Evolutionary conservation across 352 stramenopile species (phyloP).

Genomic region (Phytophthora rubi): DNA sequence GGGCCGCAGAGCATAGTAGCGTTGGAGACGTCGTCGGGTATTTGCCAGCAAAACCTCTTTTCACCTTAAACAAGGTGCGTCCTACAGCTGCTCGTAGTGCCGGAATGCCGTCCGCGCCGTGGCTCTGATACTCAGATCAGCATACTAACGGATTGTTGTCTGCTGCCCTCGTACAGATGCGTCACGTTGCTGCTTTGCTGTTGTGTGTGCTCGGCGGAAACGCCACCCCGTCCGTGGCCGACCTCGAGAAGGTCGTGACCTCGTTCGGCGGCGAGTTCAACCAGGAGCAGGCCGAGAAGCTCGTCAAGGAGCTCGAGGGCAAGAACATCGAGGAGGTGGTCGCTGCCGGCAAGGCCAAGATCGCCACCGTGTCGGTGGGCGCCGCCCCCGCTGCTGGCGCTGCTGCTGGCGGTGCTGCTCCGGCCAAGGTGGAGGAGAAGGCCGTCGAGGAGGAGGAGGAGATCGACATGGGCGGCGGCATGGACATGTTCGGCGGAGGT

Average conservation of each 20-base stretch:
- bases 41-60: conserved; percentile 64
- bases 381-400: conserved; percentile 48
- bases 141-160: background rate
- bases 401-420: conserved; percentile 45
- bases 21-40: conserved; percentile 83
- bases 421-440: conserved; percentile 74
- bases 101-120: background rate
- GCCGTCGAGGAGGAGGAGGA: conserved; percentile 80
- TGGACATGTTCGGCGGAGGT: conserved; percentile 87
- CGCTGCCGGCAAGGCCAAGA: conserved; percentile 85
- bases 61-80: conserved; percentile 92
- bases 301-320: conserved; percentile 89
- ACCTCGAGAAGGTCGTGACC: conserved; percentile 87
- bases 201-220: conserved; percentile 89
- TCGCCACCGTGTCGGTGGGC: conserved; percentile 81
- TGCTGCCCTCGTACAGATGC: conserved; percentile 65
- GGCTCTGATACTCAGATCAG: background rate
- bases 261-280: conserved; percentile 86
- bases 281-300: conserved; percentile 76
- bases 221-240: conserved; percentile 68
- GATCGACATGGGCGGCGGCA: conserved; percentile 77
- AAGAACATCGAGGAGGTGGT: conserved; percentile 91
- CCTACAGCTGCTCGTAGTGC: background rate
- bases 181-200: conserved; percentile 93
- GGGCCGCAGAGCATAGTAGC: conserved; percentile 25